These are phyloP conservation scores for Fusarium domesticum DNA, from an alignment of 2,329 filamentous ascomycete genomes.

Conservation along the genomic window DNA sequence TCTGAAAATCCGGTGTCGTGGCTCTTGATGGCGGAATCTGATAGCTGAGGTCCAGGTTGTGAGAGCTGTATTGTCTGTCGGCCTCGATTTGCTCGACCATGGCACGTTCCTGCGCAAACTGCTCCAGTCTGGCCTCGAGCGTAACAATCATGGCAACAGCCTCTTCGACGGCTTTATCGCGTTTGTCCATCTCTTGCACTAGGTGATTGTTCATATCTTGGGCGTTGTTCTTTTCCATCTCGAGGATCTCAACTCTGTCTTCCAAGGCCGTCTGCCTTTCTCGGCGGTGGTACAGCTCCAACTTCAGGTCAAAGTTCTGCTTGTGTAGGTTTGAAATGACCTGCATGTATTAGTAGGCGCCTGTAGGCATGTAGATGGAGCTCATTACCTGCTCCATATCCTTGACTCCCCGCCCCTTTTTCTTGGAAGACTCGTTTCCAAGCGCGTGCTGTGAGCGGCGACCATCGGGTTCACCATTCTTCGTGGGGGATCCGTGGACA, in stretches of 20 bases:
- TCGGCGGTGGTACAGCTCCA: conserved; percentile 67
- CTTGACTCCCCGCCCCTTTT: conserved; percentile 59
- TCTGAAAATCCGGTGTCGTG: conserved; percentile 15
- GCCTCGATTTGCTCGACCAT: conserved; percentile 51
- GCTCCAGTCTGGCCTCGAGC: conserved; percentile 58
- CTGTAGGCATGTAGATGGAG: no score
- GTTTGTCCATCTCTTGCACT: conserved; percentile 59
- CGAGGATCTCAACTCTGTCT: conserved; percentile 52
- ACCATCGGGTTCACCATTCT: conserved; percentile 33
- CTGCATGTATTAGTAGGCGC: conserved; percentile 35
- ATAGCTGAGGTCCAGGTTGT: conserved; percentile 31
- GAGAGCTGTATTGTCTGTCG: conserved; percentile 35
- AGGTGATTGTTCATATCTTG: conserved; percentile 58
- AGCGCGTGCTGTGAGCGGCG: conserved; percentile 44
- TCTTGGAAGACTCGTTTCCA: conserved; percentile 40
- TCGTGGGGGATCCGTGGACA: conserved; percentile 40
- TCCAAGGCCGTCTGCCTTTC: conserved; percentile 62
- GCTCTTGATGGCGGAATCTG: conserved; percentile 21
- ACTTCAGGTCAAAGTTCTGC: conserved; percentile 73
- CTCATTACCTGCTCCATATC: conserved; percentile 65
- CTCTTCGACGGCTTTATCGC: conserved; percentile 68
- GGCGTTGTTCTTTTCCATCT: conserved; percentile 51
- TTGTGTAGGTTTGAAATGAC: conserved; percentile 68
- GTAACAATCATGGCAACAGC: conserved; percentile 67
- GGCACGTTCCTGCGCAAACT: conserved; percentile 51